Base-by-base conservation (phyloP, 306 rosid genomes). In the Dalbergia cultrata region DNA sequence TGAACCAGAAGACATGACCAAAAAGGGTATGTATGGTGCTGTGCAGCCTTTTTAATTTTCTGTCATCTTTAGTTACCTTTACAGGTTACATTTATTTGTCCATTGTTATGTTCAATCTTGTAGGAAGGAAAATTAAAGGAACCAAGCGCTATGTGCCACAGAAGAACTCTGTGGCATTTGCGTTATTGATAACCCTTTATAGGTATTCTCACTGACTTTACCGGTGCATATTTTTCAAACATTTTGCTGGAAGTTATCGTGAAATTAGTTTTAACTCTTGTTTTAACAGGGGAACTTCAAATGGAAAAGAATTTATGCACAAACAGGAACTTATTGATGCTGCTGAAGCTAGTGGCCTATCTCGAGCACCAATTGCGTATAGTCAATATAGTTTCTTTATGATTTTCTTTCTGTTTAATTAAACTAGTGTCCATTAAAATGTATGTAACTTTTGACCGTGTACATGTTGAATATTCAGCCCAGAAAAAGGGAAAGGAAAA, bases 251-350 rank as follows among this genome's bases (percentile, higher is more conserved):
- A 22, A 57, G 10, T 17, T 49, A 11, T 39, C 53, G 19, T 47
- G 31, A 80, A 31, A 21, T 11, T 52, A 69, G 22, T 60, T 84
- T 83, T 75, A 67, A 44, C 80, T 34, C 70, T 52, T 58, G 72
- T 67, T 37, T 75, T 81, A 21, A 57, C 75, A 94, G 97, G 95
- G 93, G 91, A 75, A 88, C 92, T 72, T 76, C 89, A 88, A 83
- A 77, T 77, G 97, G 92, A 86, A 89, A 80, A 62, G 99, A 93
- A 77, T 93, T 88, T 82, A 95, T 95, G 98, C 90, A 56, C 75
- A 95, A 95, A 84, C 93, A 95, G 82, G 95, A 93, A 85, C 96
- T 93, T 75, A 89, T 93, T 37, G 99, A 90, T 82, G 98, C 93
- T 73, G 90, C 98, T 41, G 98, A 95, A 95, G 97, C 96, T 18